These are phyloP conservation scores for Yamadazyma sp. DNA, from an alignment of 805 yeast genomes.

Conservation along the genomic window DNA sequence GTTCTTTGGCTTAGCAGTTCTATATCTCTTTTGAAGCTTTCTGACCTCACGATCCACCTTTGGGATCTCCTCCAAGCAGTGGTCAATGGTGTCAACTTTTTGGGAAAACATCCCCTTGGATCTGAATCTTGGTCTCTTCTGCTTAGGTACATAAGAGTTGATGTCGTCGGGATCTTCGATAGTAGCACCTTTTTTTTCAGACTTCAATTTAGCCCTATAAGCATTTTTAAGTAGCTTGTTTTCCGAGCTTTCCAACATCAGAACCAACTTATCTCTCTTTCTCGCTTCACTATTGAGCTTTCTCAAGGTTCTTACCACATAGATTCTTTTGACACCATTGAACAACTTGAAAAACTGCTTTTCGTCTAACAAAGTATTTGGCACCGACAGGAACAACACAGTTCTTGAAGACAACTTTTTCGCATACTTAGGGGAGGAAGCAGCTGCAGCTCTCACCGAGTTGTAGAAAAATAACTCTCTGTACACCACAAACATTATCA, in stretches of 20 bases:
- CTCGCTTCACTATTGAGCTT: conserved; percentile 55
- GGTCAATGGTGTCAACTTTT: conserved; percentile 63
- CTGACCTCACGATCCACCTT: conserved; percentile 55
- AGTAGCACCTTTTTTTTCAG: conserved; percentile 60
- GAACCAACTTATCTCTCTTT: conserved; percentile 59
- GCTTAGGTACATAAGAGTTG: conserved; percentile 57
- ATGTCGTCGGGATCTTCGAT: conserved; percentile 50
- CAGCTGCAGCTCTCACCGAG: conserved; percentile 71
- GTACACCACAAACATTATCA: conserved; percentile 68
- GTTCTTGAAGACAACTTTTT: conserved; percentile 73
- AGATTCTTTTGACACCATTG: conserved; percentile 78
- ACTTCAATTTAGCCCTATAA: conserved; percentile 59
- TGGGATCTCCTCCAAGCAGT: conserved; percentile 58
- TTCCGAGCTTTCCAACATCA: conserved; percentile 66
- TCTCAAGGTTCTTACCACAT: conserved; percentile 69
- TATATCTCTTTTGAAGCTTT: conserved; percentile 51
- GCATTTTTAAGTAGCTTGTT: conserved; percentile 59
- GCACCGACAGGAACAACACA: conserved; percentile 81
- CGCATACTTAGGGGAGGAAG: conserved; percentile 81
- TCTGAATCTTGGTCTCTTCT: conserved; percentile 65
- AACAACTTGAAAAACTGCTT: conserved; percentile 71
- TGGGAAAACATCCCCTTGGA: conserved; percentile 42
- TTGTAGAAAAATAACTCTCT: conserved; percentile 79
- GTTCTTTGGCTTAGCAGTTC: conserved; percentile 61
- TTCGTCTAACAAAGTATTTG: conserved; percentile 70